Evolutionary conservation across 2,329 filamentous ascomycete genomes (phyloP).

Genomic region (Ceratocystis diversiconidia): DNA sequence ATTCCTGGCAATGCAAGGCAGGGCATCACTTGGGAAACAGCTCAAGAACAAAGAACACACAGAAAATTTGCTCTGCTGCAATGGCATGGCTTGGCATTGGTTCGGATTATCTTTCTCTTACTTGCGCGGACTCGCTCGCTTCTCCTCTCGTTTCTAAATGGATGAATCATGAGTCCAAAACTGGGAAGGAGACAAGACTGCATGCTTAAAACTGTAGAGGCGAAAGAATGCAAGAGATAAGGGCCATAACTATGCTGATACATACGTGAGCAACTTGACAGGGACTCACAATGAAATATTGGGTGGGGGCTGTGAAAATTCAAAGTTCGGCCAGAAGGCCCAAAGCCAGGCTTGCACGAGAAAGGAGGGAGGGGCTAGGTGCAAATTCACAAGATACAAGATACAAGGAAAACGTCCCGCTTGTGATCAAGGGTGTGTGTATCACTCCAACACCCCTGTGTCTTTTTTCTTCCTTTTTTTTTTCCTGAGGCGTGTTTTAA

Average conservation of each 20-base stretch:
- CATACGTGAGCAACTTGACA: neutral
- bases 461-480: too few relatives aligned
- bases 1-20: too few relatives aligned
- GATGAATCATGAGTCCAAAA: neutral
- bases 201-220: neutral
- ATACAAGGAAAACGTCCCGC: neutral
- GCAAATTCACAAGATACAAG: neutral
- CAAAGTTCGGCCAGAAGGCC: neutral
- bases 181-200: neutral
- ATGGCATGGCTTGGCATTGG: conserved; percentile 1
- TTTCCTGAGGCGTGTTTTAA: neutral
- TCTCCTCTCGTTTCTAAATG: neutral
- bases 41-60: neutral
- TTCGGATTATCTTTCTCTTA: neutral
- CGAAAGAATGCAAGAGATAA: neutral
- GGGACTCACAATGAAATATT: neutral
- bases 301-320: neutral
- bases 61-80: neutral
- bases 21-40: too few relatives aligned
- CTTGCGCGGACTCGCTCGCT: neutral
- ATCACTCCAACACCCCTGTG: neutral
- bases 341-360: neutral
- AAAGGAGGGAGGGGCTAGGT: neutral
- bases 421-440: neutral
- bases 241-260: neutral